These are phyloP conservation scores for Lipomyces sp. DNA, from an alignment of 805 yeast species.

Conservation along the genomic window DNA sequence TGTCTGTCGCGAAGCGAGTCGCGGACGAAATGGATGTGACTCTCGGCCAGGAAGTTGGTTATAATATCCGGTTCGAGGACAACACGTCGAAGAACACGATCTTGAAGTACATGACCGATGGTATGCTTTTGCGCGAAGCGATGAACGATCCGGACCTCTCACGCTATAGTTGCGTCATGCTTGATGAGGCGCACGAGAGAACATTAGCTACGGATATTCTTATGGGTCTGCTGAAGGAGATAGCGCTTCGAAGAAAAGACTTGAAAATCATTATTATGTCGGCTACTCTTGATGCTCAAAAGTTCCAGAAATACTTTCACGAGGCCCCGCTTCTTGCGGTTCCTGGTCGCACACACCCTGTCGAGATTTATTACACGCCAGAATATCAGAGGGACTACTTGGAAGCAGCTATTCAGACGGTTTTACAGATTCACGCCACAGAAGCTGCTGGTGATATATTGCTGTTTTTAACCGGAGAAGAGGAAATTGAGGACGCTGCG, in stretches of 20 bases:
- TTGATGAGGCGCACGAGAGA: slow-evolving; percentile 98
- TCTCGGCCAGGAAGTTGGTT: slow-evolving; percentile 93
- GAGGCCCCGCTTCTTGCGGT: slow-evolving; percentile 93
- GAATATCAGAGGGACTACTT: slow-evolving; percentile 93
- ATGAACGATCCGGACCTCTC: slow-evolving; percentile 88
- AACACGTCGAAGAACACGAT: slow-evolving; percentile 76
- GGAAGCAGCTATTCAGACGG: slow-evolving; percentile 94
- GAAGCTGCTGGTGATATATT: slow-evolving; percentile 91
- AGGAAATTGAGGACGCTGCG: slow-evolving; percentile 96
- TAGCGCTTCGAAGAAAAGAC: slow-evolving; percentile 75
- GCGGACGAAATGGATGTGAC: slow-evolving; percentile 96
- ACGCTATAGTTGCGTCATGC: slow-evolving; percentile 81
- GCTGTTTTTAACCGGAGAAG: slow-evolving; percentile 90
- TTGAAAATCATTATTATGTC: slow-evolving; percentile 93
- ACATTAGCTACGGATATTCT: slow-evolving; percentile 93
- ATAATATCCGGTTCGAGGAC: slow-evolving; percentile 90
- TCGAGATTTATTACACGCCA: slow-evolving; percentile 93
- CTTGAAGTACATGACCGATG: slow-evolving; percentile 95
- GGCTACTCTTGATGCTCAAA: slow-evolving; percentile 95
- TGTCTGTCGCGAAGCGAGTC: slow-evolving; percentile 96
- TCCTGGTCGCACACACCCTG: slow-evolving; percentile 97
- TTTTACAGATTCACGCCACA: slow-evolving; percentile 92
- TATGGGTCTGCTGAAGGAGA: slow-evolving; percentile 89
- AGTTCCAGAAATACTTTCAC: slow-evolving; percentile 84
- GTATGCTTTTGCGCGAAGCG: slow-evolving; percentile 95